Evolutionary conservation across 495 filamentous ascomycete species (phyloP), one percentile per base, ranked within the genome.

Genomic region (Penicillium malachiteum): DNA sequence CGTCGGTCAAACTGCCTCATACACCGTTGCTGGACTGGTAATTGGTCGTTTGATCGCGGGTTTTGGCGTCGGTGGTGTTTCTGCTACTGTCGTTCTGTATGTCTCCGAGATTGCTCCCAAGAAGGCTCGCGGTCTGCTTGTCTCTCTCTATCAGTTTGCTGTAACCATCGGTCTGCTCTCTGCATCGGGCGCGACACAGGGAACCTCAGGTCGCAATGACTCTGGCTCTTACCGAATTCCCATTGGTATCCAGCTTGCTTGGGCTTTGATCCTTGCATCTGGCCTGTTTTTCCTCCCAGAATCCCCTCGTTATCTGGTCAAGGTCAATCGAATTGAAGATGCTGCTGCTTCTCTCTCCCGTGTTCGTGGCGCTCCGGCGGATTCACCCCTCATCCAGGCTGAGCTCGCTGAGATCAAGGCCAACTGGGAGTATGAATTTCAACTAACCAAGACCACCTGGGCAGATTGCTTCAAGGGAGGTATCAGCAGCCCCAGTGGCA

Each of bases 261-360:
- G 85, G 85, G 84, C 85, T 33, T 48, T 84, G 3, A 79, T 88
- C 54, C 78, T 89, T 13, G 82, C 71, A 14, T 53, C 48, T 39
- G 86, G 91, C 35, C 82, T 95, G 63, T 69, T 87, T 43, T 54
- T 91, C 43, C 83, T 95, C 4, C 91, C 91, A 1, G 91, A 96
- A 66, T 85, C 84, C 3, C 84, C 84, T 54, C 81, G 84, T 63
- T 87, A 76, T 65, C 83, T 69, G 58, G 80, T 87, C 56, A 79
- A 78, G 59, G 78, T 78, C 58, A 77, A 76, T 37, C 42, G 54
- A 0, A 62, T 71, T 73, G 58, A 57, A 48, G 37, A 69, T 53
- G 72, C 72, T 7, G 63, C 71, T 9, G 35, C 67, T 10, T 69
- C 71, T n/a, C 67, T 80, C 8, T 66, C 63, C 31, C 56, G 65